Percentiles rank a stretch among this genome's conserved stretches.
Conservation (phyloP, 495 filamentous ascomycete species). For the Penicillium argentinense region DNA sequence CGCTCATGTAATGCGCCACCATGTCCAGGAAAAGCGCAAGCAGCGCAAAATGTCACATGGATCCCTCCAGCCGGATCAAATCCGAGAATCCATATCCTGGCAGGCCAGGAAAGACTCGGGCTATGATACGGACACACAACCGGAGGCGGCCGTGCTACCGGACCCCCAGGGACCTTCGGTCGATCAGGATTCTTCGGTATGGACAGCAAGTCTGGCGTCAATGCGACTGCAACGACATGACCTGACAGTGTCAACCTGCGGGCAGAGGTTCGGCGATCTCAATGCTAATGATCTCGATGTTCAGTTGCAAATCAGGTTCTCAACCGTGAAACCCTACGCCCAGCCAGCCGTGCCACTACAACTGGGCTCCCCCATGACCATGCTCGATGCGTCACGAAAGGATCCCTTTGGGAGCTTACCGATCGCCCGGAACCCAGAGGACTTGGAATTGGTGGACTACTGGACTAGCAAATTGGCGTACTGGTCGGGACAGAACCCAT, state of each 20-base stretch:
- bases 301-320: slow-evolving; percentile 23
- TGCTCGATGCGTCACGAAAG: slow-evolving; percentile 33
- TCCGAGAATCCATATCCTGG: slow-evolving; percentile 26
- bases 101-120: slow-evolving; percentile 15
- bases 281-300: slow-evolving; percentile 1
- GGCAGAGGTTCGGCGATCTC: background rate
- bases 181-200: slow-evolving; percentile 22
- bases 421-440: slow-evolving; percentile 17
- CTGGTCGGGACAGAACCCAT: slow-evolving; percentile 45
- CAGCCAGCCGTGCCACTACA: slow-evolving; percentile 8
- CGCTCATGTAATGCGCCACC: slow-evolving; percentile 52
- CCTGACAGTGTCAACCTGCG: background rate
- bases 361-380: slow-evolving; percentile 26
- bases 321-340: slow-evolving; percentile 12
- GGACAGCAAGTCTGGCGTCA: background rate
- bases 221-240: background rate
- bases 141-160: slow-evolving; percentile 1
- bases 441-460: slow-evolving; percentile 36
- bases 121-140: slow-evolving; percentile 6
- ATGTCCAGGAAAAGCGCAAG: slow-evolving; percentile 46
- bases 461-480: slow-evolving; percentile 42
- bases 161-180: slow-evolving; percentile 1
- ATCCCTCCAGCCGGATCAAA: slow-evolving; percentile 15
- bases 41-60: slow-evolving; percentile 32
- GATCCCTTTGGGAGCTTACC: slow-evolving; percentile 38